Conservation (phyloP, 345 rosid genomes). For the Hibiscus syriacus region DNA sequence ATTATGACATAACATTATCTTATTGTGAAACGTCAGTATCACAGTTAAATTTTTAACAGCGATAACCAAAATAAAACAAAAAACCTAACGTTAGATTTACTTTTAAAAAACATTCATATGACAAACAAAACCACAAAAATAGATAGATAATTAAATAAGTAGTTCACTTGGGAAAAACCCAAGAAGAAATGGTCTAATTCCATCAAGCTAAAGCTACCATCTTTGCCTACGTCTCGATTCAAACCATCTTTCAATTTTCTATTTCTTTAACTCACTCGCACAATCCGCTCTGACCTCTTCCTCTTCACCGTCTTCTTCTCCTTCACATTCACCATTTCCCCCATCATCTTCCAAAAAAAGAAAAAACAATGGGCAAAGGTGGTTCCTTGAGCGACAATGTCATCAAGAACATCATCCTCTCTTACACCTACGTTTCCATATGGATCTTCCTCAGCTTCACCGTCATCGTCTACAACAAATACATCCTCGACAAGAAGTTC, state of each 20-base stretch:
- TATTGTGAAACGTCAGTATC: too few species aligned
- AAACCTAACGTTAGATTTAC: too few species aligned
- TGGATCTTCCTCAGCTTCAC: conserved; percentile 99
- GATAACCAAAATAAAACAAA: too few species aligned
- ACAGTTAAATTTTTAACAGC: too few species aligned
- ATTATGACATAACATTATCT: too few species aligned
- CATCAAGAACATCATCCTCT: conserved; percentile 78
- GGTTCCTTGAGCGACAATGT: conserved; percentile 82
- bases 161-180: not conserved
- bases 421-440: conserved; percentile 82
- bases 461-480: conserved; percentile 96
- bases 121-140: too few species aligned
- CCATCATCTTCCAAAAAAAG: conserved; percentile 7
- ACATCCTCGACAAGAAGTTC: conserved; percentile 95
- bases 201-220: not conserved
- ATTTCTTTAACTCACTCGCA: not conserved
- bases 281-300: conserved; percentile 10
- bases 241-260: not conserved
- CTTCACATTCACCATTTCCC: conserved; percentile 4
- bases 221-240: too few species aligned
- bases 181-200: not conserved
- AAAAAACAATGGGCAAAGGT: conserved; percentile 65
- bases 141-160: too few species aligned
- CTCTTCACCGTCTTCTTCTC: not conserved
- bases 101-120: too few species aligned